phyloP scores from a whole-genome alignment of 75 land plant species.

The Pinus albicaulis region DNA sequence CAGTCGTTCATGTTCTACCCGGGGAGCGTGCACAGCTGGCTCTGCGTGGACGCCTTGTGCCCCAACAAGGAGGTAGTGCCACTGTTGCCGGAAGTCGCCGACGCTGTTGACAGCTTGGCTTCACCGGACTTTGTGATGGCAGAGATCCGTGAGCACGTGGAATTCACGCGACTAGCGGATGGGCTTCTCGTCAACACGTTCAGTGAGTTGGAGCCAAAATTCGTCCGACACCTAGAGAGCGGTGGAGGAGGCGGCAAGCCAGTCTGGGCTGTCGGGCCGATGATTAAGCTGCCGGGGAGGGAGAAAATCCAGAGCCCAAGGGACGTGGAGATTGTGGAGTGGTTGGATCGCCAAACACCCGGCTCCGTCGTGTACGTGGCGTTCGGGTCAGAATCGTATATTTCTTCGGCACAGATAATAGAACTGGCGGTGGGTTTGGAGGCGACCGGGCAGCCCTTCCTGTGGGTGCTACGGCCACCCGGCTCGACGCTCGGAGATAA shows the following conservation, averaged over 20 bases:
- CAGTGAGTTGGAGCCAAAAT: not conserved
- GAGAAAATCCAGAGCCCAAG: not conserved
- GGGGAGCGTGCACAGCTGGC: not conserved
- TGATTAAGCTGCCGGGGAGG: not conserved
- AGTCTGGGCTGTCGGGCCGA: not conserved
- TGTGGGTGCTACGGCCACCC: not conserved
- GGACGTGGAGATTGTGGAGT: not conserved
- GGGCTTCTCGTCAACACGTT: not conserved
- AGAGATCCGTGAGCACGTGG: not conserved
- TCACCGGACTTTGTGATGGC: not conserved
- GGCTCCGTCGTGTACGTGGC: slow-evolving; percentile 1
- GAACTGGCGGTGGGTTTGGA: not conserved
- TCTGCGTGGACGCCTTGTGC: not conserved
- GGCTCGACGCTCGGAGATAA: slow-evolving; percentile 48
- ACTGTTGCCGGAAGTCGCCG: not conserved
- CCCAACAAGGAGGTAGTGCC: not conserved
- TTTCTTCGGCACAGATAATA: not conserved
- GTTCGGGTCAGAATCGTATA: not conserved
- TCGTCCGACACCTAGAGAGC: not conserved
- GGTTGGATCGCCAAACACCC: not conserved
- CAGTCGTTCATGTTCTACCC: not conserved
- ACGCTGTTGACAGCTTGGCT: not conserved
- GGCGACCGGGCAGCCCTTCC: not conserved
- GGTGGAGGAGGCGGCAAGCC: not conserved
- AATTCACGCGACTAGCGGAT: not conserved